Evolutionary conservation across 2,329 filamentous ascomycete genomes (phyloP), one percentile per base, ranked within the genome.

Genomic region (Thelonectria olida): DNA sequence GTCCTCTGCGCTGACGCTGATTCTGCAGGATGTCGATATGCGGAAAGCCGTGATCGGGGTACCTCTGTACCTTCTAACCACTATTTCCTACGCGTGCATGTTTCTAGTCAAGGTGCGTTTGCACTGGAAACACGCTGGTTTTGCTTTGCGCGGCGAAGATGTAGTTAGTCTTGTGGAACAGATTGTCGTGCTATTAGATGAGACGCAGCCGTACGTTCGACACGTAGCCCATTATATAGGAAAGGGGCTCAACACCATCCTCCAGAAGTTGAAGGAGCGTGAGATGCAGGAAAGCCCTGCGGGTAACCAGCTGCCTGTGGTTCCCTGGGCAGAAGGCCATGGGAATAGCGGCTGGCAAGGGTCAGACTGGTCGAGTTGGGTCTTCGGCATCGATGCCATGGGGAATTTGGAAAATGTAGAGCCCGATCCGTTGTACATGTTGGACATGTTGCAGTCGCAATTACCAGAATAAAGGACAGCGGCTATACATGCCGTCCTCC

Each of bases 71-170:
- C 58, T 76, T 7, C 66, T 74, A 20, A 76, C 72, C 2, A 75
- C 72, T 7, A 74, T 76, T 48, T 69, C 74, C 0, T 76, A 74
- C 44, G 74, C 74, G 1, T 70, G 65, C 36, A 62, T 76, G 42
- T 76, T 76, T 41, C 65, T 76, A 2, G 73, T 76, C 66, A 76
- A 76, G 57, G 70, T 75, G 5, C 68, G 73, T 20, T 67, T 70
- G 2, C 67, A 74, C 49, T 75, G 73, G 73, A 66, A 65, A 28
- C 64, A 67, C 1, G 73, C 72, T 5, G 64, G 67, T 27, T 65
- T 75, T 10, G 54, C 65, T 9, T 63, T 74, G 3, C 58, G 71
- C 25, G 74, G 77, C 56, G 74, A 74, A 1, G 77, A 76, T 34
- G 72, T 75, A 0, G 58, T 70, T 1, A 20, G 62, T 1, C 58